Base-by-base conservation (phyloP, 2,329 filamentous ascomycete genomes). In the Periconia digitata region DNA sequence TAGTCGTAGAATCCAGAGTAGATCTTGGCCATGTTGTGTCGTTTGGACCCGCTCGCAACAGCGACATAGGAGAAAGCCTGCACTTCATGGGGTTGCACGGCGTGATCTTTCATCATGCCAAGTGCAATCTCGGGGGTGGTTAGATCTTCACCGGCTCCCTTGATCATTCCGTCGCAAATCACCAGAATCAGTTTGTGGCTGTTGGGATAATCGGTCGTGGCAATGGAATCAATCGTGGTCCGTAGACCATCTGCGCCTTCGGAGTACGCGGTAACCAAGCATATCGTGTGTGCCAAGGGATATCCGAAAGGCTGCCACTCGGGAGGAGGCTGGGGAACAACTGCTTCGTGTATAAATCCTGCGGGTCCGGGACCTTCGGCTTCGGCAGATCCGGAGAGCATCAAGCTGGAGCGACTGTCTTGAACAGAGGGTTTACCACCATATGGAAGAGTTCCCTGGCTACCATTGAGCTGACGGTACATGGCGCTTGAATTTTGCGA, bases 1-100 rank as follows among this genome's bases (percentile, higher is more conserved):
- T 97, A 99, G 72, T 97, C 90, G 74, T 99, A 99, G 79, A 97
- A 99, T 38, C 95, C 95, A 47, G 92, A 87, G 73, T 97, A 96
- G 49, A 97, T 85, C 79, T 97, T 96, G 62, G 94, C 92, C 94
- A 97, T 99, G 75, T 97, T 99, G 83, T 99, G 95, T 62, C 94
- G 86, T 78, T 99, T 99, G 41, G 92, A 89, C 49, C 94, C 94
- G 68, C 89, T 94, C 35, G 94, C 90, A 27, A 99, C 92, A 12
- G 94, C 95, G 43, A 99, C 94, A 59, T 99, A 99, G 1, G 92
- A 97, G 73, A 91, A 96, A 0, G 91, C 82, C 63, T 90, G 80
- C 2, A 97, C 94, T 50, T 96, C 86, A 22, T 95, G 85, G 0
- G 85, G 86, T 6, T 84, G 81, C 7, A 91, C 80, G 2, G 90